These are phyloP conservation scores for Castanopsis chinensis DNA, from an alignment of 306 rosid species.

Conservation along the genomic window DNA sequence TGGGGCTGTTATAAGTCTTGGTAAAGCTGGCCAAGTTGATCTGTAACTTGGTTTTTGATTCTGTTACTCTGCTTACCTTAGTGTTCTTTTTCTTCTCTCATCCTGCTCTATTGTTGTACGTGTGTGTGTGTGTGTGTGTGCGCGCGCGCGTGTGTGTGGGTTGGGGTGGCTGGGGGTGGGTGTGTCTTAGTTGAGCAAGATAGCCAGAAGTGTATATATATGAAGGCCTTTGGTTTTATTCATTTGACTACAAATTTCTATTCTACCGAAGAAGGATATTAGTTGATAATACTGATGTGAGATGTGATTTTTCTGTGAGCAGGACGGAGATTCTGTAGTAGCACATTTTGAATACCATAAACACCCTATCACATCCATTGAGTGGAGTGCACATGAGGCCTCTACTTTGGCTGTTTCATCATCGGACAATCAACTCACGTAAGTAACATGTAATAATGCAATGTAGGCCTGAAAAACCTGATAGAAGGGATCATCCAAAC, in stretches of 20 bases:
- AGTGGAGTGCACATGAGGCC: constrained; percentile 95
- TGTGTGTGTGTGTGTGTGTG: too few species aligned
- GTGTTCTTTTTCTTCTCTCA: not conserved
- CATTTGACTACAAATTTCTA: not conserved
- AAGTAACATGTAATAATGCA: constrained; percentile 26
- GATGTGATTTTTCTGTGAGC: constrained; percentile 20
- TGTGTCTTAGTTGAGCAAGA: not conserved
- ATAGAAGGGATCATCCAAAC: not conserved
- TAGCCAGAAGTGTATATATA: not conserved
- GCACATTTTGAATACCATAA: constrained; percentile 90
- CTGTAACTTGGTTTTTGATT: not conserved
- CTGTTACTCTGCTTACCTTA: not conserved
- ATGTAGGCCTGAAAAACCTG: not conserved
- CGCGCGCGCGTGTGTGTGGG: too few species aligned
- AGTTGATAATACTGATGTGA: not conserved
- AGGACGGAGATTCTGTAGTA: constrained; percentile 80
- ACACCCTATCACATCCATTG: constrained; percentile 87
- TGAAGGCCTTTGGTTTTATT: not conserved
- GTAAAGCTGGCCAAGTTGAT: not conserved
- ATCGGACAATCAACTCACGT: constrained; percentile 95
- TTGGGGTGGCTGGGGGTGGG: too few species aligned
- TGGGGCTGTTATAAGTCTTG: not conserved
- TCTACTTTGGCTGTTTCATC: constrained; percentile 88
- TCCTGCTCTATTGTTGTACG: not conserved
- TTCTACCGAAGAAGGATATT: not conserved